A percentile compares a stretch with the other conserved stretches of the same genome.
Evolutionary conservation across 75 land plant species (phyloP).

Genomic region (Cupressus sempervirens): DNA sequence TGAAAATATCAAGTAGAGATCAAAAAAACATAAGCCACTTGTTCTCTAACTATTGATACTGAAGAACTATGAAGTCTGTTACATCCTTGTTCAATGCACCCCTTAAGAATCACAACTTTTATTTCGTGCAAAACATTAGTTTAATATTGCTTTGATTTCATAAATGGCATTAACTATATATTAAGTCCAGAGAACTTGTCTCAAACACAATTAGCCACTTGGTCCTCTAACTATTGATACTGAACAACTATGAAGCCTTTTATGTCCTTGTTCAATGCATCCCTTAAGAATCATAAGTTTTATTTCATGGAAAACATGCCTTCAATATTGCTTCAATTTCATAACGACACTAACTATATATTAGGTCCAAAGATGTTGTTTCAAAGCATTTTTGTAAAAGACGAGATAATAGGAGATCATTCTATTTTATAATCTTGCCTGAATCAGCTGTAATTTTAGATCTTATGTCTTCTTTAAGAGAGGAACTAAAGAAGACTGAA

Average conservation of each 20-base stretch:
- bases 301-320: not conserved
- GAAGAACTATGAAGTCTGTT: not conserved
- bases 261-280: not conserved
- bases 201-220: not conserved
- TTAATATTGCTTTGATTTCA: not conserved
- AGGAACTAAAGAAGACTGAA: not conserved
- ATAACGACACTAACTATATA: not conserved
- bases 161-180: not conserved
- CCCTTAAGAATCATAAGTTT: not conserved
- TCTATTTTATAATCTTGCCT: not conserved
- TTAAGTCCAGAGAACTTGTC: not conserved
- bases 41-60: not conserved
- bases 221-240: not conserved
- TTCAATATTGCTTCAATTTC: not conserved
- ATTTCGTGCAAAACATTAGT: not conserved
- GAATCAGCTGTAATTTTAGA: not conserved
- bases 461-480: not conserved
- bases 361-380: not conserved
- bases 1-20: slow-evolving; percentile 27
- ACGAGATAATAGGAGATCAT: not conserved
- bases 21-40: not conserved
- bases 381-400: not conserved
- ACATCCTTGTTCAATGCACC: not conserved
- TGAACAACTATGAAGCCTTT: not conserved
- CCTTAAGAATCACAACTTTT: not conserved